Base-by-base conservation (phyloP, 2,329 filamentous ascomycete genomes). In the Chaetomiaceae sp. region DNA sequence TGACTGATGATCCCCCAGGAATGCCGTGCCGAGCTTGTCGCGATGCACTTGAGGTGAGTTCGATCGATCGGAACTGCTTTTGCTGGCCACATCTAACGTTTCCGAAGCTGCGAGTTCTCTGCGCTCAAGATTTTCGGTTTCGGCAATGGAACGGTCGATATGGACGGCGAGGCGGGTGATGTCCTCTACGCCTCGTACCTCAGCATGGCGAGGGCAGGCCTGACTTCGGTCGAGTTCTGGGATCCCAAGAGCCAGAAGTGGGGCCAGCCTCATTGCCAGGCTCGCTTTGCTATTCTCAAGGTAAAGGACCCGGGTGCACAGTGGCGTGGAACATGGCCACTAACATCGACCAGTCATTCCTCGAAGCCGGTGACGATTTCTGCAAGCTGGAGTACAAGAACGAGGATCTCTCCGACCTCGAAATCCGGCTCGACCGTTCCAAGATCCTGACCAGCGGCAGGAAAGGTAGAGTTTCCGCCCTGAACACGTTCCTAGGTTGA, bases 101-200 rank as follows among this genome's bases (percentile, higher is more conserved):
- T 23, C 13, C 13, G 37, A 4, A 82, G 85, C 63, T 95, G 91
- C 69, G 91, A 96, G 63, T 96, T 95, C 65, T 78, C 82, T 10
- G 89, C 95, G 44, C 78, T 97, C 17, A 80, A 90, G 66, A 92
- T 96, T 64, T 97, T 97, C 61, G 91, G 91, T 21, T 93, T 92
- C 54, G 91, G 90, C 23, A 79, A 95, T 60, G 90, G 90, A 17
- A 79, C 72, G 16, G 70, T 77, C 45, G 78, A 95, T 62, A 85
- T 95, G 59, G 73, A 87, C 58, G 78, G 81, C 53, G 81, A 87
- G 63, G 89, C 90, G 9, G 91, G 90, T 38, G 87, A 96, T 63
- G 82, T 99, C 6, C 80, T 97, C 7, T 96, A 92, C 63, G 83
- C 85, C 0, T 85, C 87, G 2, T 99, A 97, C 67, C 79, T 99